Base-by-base conservation (phyloP, 345 rosid genomes). In the Eucalyptus sp. region DNA sequence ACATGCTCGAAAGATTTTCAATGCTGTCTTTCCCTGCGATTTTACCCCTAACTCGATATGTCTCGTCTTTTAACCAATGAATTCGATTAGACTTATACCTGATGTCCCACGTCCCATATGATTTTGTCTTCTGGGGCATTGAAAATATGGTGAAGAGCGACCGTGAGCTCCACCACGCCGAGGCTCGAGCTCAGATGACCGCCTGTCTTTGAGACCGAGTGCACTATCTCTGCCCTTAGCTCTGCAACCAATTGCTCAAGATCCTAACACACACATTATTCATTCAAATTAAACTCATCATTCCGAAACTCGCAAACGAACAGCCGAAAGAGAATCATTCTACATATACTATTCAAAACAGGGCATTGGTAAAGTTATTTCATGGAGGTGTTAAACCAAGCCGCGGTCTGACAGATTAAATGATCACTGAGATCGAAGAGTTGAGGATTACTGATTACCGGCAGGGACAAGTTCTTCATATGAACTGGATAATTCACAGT, bases 91-190 rank as follows among this genome's bases (percentile, higher is more conserved):
- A 52, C 13, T 46, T 87, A 89, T 48, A 95, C 97, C 96, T 96
- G 98, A 92, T 96, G 98, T 48, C 98, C 98, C 52, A 96, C 98
- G 89, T 96, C 98, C 98, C 98, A 96, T 71, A 95, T 88, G 89
- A 96, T 93, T 91, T 92, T 96, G 89, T 96, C 98, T 5, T 96
- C 94, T 66, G 98, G 98, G 54, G 95, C 80, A 52, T 92, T 91
- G 90, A 96, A 96, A 14, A 95, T 95, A 90, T 93, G 93, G 90
- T 96, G 97, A 88, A 96, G 87, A 41, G 97, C 95, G 54, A 95
- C 90, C 41, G 97, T 51, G 33, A 96, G 89, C 87, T 96, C 97
- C 87, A 95, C 94, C 33, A 95, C 97, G 5, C 97, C 97, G 46
- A 95, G 91, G 93, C 95, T 95, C 71, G 96, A 60, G 87, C 96